Evolutionary conservation across 768 basidiomycete species (phyloP).

Genomic region (Boletus subparvulus): DNA sequence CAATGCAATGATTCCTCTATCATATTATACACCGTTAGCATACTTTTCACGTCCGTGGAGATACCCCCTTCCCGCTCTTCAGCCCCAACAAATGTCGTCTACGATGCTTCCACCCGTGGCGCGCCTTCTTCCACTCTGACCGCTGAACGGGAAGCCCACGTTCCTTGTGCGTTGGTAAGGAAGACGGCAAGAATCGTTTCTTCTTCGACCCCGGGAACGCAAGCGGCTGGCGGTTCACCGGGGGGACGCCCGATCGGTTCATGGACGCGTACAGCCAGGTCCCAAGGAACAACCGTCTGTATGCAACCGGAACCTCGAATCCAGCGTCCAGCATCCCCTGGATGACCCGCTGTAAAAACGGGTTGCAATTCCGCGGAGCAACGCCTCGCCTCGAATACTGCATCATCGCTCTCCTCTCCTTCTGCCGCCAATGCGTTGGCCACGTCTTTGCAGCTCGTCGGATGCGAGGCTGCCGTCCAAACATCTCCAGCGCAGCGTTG

Average conservation of each 20-base stretch:
- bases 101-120: constrained; percentile 20
- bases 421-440: constrained; percentile 32
- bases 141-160: constrained; percentile 36
- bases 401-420: constrained; percentile 26
- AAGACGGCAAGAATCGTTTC: constrained; percentile 24
- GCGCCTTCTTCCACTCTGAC: constrained; percentile 23
- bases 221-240: constrained; percentile 27
- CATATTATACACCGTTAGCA: constrained; percentile 25
- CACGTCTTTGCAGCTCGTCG: constrained; percentile 14
- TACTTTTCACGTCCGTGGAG: constrained; percentile 27
- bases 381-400: constrained; percentile 30
- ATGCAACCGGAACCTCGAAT: constrained; percentile 40
- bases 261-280: constrained; percentile 26
- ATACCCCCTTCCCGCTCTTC: background rate
- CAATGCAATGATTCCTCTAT: constrained; percentile 10
- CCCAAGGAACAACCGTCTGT: constrained; percentile 41
- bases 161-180: constrained; percentile 30
- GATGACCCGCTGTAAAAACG: constrained; percentile 37
- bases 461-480: constrained; percentile 27
- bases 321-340: constrained; percentile 42
- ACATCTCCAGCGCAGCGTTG: constrained; percentile 56
- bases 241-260: constrained; percentile 7
- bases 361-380: constrained; percentile 30
- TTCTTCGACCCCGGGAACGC: constrained; percentile 23
- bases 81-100: constrained; percentile 8